A percentile compares a stretch with the other conserved stretches of the same genome.
phyloP scores from a whole-genome alignment of 2,329 filamentous ascomycete species.

The Nemania abortiva region DNA sequence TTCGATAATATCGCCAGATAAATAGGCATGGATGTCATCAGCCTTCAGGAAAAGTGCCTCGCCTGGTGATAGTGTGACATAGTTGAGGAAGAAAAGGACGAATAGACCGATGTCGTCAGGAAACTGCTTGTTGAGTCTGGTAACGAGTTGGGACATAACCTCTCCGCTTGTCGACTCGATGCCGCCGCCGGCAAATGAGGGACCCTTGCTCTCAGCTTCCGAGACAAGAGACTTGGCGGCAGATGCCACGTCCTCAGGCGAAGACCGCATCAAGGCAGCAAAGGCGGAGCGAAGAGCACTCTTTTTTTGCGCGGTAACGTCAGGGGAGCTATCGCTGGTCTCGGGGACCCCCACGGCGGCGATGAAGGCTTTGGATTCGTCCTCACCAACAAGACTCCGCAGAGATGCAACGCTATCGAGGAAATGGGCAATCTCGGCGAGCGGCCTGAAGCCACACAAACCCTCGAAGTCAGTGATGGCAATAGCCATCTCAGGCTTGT shows the following conservation, averaged over 20 bases:
- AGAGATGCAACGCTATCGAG: constrained; percentile 69
- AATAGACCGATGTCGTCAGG: constrained; percentile 92
- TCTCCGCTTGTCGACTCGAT: constrained; percentile 75
- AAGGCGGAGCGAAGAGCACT: constrained; percentile 81
- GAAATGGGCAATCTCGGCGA: constrained; percentile 89
- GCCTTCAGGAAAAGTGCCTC: constrained; percentile 97
- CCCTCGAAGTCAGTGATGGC: constrained; percentile 97
- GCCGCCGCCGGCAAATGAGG: constrained; percentile 80
- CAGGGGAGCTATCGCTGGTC: constrained; percentile 51
- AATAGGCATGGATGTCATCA: constrained; percentile 96
- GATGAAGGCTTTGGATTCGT: constrained; percentile 69
- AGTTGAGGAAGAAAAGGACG: constrained; percentile 97
- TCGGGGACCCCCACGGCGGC: constrained; percentile 66
- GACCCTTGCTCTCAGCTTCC: constrained; percentile 75
- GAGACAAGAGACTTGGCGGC: constrained; percentile 77
- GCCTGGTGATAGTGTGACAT: constrained; percentile 85
- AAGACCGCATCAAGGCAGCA: constrained; percentile 82
- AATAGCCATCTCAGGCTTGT: constrained; percentile 99
- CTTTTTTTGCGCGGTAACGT: constrained; percentile 72
- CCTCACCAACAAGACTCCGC: constrained; percentile 74
- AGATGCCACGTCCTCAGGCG: constrained; percentile 71
- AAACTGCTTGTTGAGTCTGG: constrained; percentile 84
- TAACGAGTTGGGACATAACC: constrained; percentile 80
- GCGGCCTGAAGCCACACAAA: constrained; percentile 92
- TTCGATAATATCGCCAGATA: constrained; percentile 94